A percentile compares a stretch with the other conserved stretches of the same genome.
These are phyloP conservation scores for Spathaspora gorwiae DNA, from an alignment of 805 yeast species.

Conservation along the genomic window DNA sequence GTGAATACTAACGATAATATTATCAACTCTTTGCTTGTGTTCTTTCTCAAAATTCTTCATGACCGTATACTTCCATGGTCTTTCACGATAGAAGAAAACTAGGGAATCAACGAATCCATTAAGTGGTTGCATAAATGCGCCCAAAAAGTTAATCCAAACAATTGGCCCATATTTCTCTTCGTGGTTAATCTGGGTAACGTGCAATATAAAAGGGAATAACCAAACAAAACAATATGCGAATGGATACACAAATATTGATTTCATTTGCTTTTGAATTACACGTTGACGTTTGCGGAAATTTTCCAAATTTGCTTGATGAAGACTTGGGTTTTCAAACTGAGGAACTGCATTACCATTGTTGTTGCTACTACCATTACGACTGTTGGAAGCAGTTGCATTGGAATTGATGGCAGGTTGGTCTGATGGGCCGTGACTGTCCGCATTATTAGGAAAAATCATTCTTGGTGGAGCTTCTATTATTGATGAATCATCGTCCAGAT, in stretches of 20 bases:
- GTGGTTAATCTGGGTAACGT: constrained; percentile 51
- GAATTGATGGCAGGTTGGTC: neutral
- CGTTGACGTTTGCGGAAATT: constrained; percentile 60
- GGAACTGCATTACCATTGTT: constrained; percentile 15
- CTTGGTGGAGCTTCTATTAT: neutral
- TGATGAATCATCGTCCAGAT: constrained; percentile 20
- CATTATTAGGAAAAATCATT: constrained; percentile 2
- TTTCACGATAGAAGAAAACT: constrained; percentile 74
- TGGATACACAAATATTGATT: constrained; percentile 79
- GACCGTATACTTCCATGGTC: constrained; percentile 63
- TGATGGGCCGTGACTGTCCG: neutral
- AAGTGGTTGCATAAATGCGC: constrained; percentile 77
- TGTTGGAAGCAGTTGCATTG: neutral
- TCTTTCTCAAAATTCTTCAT: constrained; percentile 36
- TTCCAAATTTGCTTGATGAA: constrained; percentile 58
- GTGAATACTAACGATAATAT: constrained; percentile 3
- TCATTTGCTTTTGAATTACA: constrained; percentile 71
- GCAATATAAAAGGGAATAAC: constrained; percentile 73
- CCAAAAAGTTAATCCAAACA: constrained; percentile 59
- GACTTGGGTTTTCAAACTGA: constrained; percentile 25
- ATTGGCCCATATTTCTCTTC: constrained; percentile 47
- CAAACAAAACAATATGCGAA: constrained; percentile 74
- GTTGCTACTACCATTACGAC: neutral
- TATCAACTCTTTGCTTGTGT: constrained; percentile 24
- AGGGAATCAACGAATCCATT: constrained; percentile 73